Percentiles rank a stretch among this genome's conserved stretches.
phyloP scores from a whole-genome alignment of 306 rosid genomes.

The Pueraria montana region DNA sequence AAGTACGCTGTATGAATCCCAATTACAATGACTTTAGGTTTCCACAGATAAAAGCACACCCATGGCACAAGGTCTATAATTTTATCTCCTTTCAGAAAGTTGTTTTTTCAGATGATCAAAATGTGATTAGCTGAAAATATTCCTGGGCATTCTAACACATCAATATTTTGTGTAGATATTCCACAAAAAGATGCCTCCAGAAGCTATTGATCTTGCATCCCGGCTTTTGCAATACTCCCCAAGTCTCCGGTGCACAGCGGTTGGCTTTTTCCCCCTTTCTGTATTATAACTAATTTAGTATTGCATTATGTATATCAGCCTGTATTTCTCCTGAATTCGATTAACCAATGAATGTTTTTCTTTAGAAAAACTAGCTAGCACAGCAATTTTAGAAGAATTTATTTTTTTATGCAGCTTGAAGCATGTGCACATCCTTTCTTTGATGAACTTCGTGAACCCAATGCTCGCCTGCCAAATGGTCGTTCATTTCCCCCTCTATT shows the following conservation, averaged over 20 bases:
- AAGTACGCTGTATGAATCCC: slow-evolving; percentile 99
- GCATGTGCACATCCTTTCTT: slow-evolving; percentile 98
- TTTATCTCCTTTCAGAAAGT: slow-evolving; percentile 39
- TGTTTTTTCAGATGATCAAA: background rate
- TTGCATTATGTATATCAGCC: background rate
- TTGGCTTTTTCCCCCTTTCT: background rate
- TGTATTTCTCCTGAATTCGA: background rate
- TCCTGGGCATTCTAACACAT: slow-evolving; percentile 40
- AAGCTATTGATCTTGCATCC: slow-evolving; percentile 95
- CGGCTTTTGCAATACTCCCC: slow-evolving; percentile 95
- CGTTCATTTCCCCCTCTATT: slow-evolving; percentile 89
- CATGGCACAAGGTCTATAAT: slow-evolving; percentile 93
- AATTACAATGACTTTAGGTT: slow-evolving; percentile 84
- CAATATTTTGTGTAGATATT: slow-evolving; percentile 66
- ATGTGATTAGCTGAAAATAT: slow-evolving; percentile 18
- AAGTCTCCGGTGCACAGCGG: slow-evolving; percentile 91
- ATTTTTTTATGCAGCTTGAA: slow-evolving; percentile 76
- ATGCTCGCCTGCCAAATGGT: slow-evolving; percentile 86
- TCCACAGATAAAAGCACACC: slow-evolving; percentile 96
- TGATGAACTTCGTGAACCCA: slow-evolving; percentile 89
- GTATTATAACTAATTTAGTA: slow-evolving; percentile 2
- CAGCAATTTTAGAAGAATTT: slow-evolving; percentile 33
- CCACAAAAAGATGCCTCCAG: slow-evolving; percentile 98
- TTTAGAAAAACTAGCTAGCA: slow-evolving; percentile 12
- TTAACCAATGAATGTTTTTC: background rate